phyloP scores from a whole-genome alignment of 768 basidiomycete genomes.

The Calocybe indica region DNA sequence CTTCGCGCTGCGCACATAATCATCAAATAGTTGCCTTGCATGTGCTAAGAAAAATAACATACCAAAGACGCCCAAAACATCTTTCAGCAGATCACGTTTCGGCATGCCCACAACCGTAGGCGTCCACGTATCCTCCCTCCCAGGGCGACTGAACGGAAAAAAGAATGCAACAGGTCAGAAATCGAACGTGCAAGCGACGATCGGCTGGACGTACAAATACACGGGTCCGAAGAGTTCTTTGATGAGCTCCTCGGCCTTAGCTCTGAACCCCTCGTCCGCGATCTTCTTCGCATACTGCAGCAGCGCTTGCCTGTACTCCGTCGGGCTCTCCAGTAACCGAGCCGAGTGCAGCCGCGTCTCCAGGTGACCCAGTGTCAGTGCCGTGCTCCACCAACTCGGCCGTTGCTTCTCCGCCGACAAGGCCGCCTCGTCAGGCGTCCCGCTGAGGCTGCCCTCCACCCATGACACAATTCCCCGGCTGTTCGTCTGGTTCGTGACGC shows the following conservation, averaged over 20 bases:
- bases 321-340: slow-evolving; percentile 68
- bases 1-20: slow-evolving; percentile 48
- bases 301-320: slow-evolving; percentile 78
- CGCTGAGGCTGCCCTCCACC: slow-evolving; percentile 42
- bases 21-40: too few relatives aligned
- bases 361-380: slow-evolving; percentile 82
- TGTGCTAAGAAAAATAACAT: slow-evolving; percentile 16
- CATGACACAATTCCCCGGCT: slow-evolving; percentile 49
- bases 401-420: slow-evolving; percentile 34
- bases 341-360: slow-evolving; percentile 80
- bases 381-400: slow-evolving; percentile 78
- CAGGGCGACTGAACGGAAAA: slow-evolving; percentile 52
- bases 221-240: slow-evolving; percentile 87
- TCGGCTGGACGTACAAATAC: slow-evolving; percentile 61
- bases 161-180: slow-evolving; percentile 4
- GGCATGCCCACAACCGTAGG: slow-evolving; percentile 62
- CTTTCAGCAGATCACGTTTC: slow-evolving; percentile 80
- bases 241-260: slow-evolving; percentile 87
- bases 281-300: slow-evolving; percentile 76
- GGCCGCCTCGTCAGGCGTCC: slow-evolving; percentile 25
- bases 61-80: slow-evolving; percentile 80
- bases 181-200: slow-evolving; percentile 1
- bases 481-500: slow-evolving; percentile 30
- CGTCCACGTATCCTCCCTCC: slow-evolving; percentile 59
- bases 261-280: slow-evolving; percentile 84